Evolutionary conservation across 2,329 filamentous ascomycete species (phyloP).

Genomic region (Nigrograna mackinnonii): DNA sequence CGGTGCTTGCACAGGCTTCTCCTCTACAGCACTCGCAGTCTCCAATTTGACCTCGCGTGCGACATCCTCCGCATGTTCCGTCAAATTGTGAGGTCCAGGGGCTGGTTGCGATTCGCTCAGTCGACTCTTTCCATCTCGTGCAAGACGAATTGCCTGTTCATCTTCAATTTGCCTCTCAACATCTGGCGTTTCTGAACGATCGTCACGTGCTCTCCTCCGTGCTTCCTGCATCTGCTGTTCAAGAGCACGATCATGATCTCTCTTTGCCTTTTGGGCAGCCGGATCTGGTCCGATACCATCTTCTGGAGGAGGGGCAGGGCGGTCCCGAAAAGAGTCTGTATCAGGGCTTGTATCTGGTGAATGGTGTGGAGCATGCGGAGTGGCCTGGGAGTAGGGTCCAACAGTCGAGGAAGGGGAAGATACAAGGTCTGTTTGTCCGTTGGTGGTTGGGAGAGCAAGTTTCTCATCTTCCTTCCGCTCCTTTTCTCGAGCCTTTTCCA

Average conservation of each 20-base stretch:
- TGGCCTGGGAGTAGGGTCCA: slow-evolving; percentile 71
- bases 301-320: slow-evolving; percentile 25
- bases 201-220: slow-evolving; percentile 44
- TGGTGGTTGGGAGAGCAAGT: slow-evolving; percentile 28
- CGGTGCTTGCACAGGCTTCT: slow-evolving; percentile 17
- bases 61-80: slow-evolving; percentile 23
- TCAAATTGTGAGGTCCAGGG: slow-evolving; percentile 22
- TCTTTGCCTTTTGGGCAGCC: slow-evolving; percentile 51
- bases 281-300: slow-evolving; percentile 35
- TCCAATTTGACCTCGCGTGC: slow-evolving; percentile 10
- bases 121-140: slow-evolving; percentile 34
- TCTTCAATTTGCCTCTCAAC: slow-evolving; percentile 62
- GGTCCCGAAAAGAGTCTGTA: slow-evolving; percentile 55
- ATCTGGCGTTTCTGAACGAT: slow-evolving; percentile 58
- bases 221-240: slow-evolving; percentile 53
- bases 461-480: slow-evolving; percentile 43
- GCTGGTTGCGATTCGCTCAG: slow-evolving; percentile 20
- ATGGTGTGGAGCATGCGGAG: slow-evolving; percentile 67
- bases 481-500: slow-evolving; percentile 40
- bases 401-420: slow-evolving; percentile 67
- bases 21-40: slow-evolving; percentile 9
- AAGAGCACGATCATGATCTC: slow-evolving; percentile 57
- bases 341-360: slow-evolving; percentile 78
- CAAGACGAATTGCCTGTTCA: slow-evolving; percentile 50
- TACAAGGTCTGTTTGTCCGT: slow-evolving; percentile 31